Conservation (phyloP, 768 basidiomycete species). For the Pholiota conissans region DNA sequence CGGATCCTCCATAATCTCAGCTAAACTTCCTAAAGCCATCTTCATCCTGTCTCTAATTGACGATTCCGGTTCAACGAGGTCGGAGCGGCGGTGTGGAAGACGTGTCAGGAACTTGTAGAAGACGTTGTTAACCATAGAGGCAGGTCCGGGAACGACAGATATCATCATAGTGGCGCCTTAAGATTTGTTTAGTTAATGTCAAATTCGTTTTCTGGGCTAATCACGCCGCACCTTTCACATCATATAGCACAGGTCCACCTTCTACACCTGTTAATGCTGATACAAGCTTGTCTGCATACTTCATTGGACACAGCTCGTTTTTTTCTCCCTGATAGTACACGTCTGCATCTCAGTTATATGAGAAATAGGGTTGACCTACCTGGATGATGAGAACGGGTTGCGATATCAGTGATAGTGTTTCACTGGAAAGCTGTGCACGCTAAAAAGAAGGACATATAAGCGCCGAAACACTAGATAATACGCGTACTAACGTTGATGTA, state of each 20-base stretch:
- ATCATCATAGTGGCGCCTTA: slow-evolving; percentile 58
- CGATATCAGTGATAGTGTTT: slow-evolving; percentile 50
- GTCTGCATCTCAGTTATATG: not conserved
- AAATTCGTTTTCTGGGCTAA: not conserved
- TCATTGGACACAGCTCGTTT: slow-evolving; percentile 51
- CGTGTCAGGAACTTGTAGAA: slow-evolving; percentile 62
- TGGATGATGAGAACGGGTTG: slow-evolving; percentile 72
- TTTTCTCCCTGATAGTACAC: slow-evolving; percentile 54
- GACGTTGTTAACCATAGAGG: slow-evolving; percentile 64
- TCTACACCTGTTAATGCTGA: slow-evolving; percentile 49
- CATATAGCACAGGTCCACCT: slow-evolving; percentile 51
- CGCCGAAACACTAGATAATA: not conserved
- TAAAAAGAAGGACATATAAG: slow-evolving; percentile 23
- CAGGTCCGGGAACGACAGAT: slow-evolving; percentile 52
- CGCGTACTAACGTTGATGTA: slow-evolving; percentile 55
- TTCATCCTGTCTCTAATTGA: slow-evolving; percentile 50
- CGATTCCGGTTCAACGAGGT: slow-evolving; percentile 37
- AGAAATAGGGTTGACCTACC: slow-evolving; percentile 33
- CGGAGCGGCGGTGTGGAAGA: slow-evolving; percentile 49
- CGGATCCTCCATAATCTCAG: slow-evolving; percentile 48
- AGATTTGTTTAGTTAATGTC: not conserved
- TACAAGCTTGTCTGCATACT: slow-evolving; percentile 55
- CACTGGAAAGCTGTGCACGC: slow-evolving; percentile 54
- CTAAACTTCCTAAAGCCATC: slow-evolving; percentile 51
- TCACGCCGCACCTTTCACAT: slow-evolving; percentile 53